These are phyloP conservation scores for Pythium angustatum DNA, from an alignment of 352 stramenopile species.

Conservation along the genomic window DNA sequence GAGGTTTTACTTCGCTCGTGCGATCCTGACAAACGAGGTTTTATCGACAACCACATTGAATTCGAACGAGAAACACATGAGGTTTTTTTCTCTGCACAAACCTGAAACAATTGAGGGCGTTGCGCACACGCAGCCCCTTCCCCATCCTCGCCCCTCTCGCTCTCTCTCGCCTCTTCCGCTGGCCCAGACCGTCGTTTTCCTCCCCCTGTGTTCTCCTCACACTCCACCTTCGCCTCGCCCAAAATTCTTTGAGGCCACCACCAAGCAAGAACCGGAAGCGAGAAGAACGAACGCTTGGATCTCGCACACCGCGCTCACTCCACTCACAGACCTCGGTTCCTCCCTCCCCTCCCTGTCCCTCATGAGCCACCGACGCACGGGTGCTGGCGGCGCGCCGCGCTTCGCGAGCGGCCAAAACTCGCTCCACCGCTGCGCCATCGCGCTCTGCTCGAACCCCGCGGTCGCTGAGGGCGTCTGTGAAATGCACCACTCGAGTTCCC, in stretches of 20 bases:
- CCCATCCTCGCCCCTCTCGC: slow-evolving; percentile 14
- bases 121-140: slow-evolving; percentile 10
- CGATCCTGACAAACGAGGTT: slow-evolving; percentile 3
- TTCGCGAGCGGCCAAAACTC: slow-evolving; percentile 44
- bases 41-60: neutral
- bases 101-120: slow-evolving; percentile 18
- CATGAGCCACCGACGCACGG: slow-evolving; percentile 33
- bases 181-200: slow-evolving; percentile 8
- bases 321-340: neutral
- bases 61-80: slow-evolving; percentile 1
- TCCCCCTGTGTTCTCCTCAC: slow-evolving; percentile 8
- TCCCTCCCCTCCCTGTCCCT: neutral
- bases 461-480: slow-evolving; percentile 75
- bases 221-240: neutral
- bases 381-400: slow-evolving; percentile 13
- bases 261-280: slow-evolving; percentile 5
- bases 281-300: neutral
- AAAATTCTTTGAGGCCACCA: slow-evolving; percentile 13
- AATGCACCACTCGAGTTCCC: slow-evolving; percentile 62
- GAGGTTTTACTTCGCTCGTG: slow-evolving; percentile 22
- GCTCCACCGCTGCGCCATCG: slow-evolving; percentile 77
- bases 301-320: neutral
- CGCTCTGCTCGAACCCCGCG: slow-evolving; percentile 74
- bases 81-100: slow-evolving; percentile 24
- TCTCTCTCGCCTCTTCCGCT: slow-evolving; percentile 11